phyloP scores from a whole-genome alignment of 2,329 filamentous ascomycete species.

The Arthroderma sp. region DNA sequence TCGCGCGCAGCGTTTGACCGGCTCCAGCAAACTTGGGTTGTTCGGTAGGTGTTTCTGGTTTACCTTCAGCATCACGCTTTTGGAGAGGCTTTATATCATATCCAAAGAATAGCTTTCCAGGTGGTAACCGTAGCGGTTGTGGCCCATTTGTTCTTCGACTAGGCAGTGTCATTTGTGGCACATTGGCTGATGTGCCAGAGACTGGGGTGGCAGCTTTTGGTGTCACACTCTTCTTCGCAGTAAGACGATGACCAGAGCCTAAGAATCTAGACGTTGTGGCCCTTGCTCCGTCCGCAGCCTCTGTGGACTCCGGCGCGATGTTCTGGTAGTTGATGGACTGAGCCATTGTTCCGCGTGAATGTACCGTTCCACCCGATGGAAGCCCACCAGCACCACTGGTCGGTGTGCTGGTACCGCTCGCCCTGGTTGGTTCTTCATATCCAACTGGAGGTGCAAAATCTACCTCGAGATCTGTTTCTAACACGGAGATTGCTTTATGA shows the following conservation, averaged over 20 bases:
- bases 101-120: conserved; percentile 91
- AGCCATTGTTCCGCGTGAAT: conserved; percentile 85
- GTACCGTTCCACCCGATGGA: conserved; percentile 60
- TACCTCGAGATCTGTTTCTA: conserved; percentile 92
- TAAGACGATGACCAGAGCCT: conserved; percentile 68
- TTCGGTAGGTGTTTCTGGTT: conserved; percentile 43
- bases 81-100: conserved; percentile 85
- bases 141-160: conserved; percentile 56
- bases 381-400: conserved; percentile 47
- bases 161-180: conserved; percentile 30
- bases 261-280: conserved; percentile 65
- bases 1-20: conserved; percentile 62
- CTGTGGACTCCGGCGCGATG: conserved; percentile 65
- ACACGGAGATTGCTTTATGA: conserved; percentile 76
- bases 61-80: conserved; percentile 55
- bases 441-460: conserved; percentile 91
- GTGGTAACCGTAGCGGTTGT: conserved; percentile 68
- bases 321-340: conserved; percentile 93
- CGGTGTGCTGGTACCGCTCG: conserved; percentile 77
- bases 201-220: conserved; percentile 63
- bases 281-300: conserved; percentile 48
- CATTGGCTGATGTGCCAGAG: conserved; percentile 39
- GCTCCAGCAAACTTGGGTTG: conserved; percentile 70
- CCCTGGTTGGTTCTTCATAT: conserved; percentile 73
- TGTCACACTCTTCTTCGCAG: conserved; percentile 63